Evolutionary conservation across 495 filamentous ascomycete genomes (phyloP).

Genomic region (Lophiostoma macrostomum): DNA sequence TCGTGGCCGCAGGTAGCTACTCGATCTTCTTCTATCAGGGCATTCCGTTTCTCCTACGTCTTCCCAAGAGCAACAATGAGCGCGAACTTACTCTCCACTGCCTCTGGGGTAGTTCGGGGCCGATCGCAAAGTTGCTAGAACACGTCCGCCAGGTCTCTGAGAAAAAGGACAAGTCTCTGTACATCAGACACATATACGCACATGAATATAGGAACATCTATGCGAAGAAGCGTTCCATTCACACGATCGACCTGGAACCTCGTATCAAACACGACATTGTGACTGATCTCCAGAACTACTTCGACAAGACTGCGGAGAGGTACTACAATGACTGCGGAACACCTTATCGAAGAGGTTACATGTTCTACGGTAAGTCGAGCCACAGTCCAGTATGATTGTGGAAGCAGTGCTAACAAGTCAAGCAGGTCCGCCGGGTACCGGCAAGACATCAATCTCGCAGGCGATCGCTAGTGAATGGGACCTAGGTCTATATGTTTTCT

Average conservation of each 20-base stretch:
- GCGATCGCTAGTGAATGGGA: conserved; percentile 7
- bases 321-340: neutral
- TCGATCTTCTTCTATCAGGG: neutral
- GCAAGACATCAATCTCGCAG: conserved; percentile 18
- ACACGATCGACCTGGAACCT: neutral
- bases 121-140: too few relatives aligned
- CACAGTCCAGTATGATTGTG: too few relatives aligned
- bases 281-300: neutral
- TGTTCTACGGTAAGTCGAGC: conserved; percentile 1
- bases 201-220: neutral
- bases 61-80: too few relatives aligned
- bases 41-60: too few relatives aligned
- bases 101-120: too few relatives aligned
- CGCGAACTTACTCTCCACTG: neutral
- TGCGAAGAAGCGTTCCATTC: neutral
- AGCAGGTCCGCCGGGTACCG: conserved; percentile 26
- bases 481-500: conserved; percentile 7
- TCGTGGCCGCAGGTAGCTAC: neutral
- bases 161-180: too few relatives aligned
- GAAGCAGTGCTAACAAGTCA: too few relatives aligned
- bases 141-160: too few relatives aligned
- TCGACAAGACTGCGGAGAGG: neutral
- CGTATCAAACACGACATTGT: neutral
- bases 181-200: too few relatives aligned
- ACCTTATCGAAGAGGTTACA: neutral